Base-by-base conservation (phyloP, 164 flowering plant genomes). In the Macadamia tetraphylla region DNA sequence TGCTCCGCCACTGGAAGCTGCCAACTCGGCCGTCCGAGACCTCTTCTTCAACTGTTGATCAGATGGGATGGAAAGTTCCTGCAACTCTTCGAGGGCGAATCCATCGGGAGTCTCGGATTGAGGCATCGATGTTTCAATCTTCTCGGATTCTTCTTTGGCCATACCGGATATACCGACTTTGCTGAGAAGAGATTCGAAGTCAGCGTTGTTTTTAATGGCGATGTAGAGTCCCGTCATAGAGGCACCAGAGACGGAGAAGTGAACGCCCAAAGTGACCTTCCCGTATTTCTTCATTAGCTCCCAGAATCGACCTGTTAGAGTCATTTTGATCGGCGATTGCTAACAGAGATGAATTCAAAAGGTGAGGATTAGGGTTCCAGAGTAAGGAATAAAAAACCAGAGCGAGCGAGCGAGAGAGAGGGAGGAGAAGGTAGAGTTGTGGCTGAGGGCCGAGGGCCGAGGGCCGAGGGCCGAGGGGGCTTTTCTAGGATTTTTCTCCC, bases 251-350 rank as follows among this genome's bases (percentile, higher is more conserved):
- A 94, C 91, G 3, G 95, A 76, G 71, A 81, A 76, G 67, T 94
- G 97, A 9, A 94, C 97, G 3, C 90, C 98, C 1, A 94, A 23
- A 0, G 86, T 97, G 0, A 94, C 97, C 68, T 89, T 94, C 0
- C 99, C 99, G 81, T 94, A 94, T 76, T 94, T 88, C 78, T 84
- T 88, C 63, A 94, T n/a, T 1, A 92, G 66, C 76, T 87, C 91
- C 14, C 73, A 72, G 73, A 93, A 80, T 71, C 86, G 67, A 35
- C 82, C 70, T 1, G 67, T 52, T 44, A 63, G 46, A 6, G 81
- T 76, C 83, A 84, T 81, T 62, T 53, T 53, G 10, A 40, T 29
- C 43, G 51, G 51, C 7, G 51, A 11, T 46, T 11, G 51, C 51
- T 3, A 46, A 46, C 7, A 46, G 51, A 11, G 51, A 8, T 46